These are phyloP conservation scores for Durotheca rogersii DNA, from an alignment of 495 filamentous ascomycete genomes.

Conservation along the genomic window DNA sequence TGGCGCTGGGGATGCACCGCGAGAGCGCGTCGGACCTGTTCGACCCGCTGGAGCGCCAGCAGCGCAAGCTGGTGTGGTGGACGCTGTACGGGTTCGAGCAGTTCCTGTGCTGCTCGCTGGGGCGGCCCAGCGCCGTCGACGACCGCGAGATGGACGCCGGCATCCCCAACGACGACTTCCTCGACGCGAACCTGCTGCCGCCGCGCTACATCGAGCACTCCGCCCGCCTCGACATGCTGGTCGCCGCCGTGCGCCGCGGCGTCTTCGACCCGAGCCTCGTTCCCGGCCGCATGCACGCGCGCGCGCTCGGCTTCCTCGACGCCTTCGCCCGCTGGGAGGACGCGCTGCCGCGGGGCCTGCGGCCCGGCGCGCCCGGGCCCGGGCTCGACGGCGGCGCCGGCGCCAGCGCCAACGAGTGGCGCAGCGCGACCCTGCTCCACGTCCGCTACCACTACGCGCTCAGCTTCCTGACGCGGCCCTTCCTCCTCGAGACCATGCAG, in stretches of 20 bases:
- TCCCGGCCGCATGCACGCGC: conserved; percentile 17
- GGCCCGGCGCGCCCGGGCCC: conserved; percentile 18
- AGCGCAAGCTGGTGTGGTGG: conserved; percentile 52
- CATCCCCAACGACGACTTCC: conserved; percentile 35
- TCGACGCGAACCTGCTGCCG: conserved; percentile 32
- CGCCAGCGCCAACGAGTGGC: conserved; percentile 27
- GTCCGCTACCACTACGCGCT: conserved; percentile 38
- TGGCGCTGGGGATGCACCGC: conserved; percentile 51
- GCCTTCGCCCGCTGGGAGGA: conserved; percentile 44
- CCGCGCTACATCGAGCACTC: conserved; percentile 30
- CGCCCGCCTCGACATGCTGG: conserved; percentile 23
- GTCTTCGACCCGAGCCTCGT: conserved; percentile 25
- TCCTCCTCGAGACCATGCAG: conserved; percentile 28
- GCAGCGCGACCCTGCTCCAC: conserved; percentile 34
- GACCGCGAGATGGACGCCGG: conserved; percentile 43
- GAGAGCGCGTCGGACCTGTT: conserved; percentile 41
- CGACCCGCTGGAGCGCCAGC: conserved; percentile 41
- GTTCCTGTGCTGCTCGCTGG: conserved; percentile 46
- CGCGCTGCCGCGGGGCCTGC: conserved; percentile 36
- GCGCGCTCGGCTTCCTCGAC: conserved; percentile 35
- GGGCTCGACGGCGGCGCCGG: conserved; percentile 2
- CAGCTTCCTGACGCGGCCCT: conserved; percentile 36
- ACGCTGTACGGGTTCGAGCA: conserved; percentile 50
- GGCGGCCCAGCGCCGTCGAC: conserved; percentile 50
- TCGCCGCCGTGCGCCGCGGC: conserved; percentile 16